phyloP scores from a whole-genome alignment of 768 basidiomycete species.

The Mrakia frigida region DNA sequence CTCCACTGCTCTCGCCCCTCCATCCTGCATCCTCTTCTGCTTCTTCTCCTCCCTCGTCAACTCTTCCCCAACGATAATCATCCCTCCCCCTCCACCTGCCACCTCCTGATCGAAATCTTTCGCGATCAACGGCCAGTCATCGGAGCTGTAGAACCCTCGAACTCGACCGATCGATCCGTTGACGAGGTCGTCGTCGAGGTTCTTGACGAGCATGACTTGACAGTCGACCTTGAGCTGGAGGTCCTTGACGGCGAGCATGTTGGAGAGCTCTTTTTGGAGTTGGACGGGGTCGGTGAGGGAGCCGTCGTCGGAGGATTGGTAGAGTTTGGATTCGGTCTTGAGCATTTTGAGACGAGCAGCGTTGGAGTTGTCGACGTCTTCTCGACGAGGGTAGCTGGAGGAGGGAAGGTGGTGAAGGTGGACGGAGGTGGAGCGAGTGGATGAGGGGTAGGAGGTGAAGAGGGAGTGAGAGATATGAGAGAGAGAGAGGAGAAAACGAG shows the following conservation, averaged over 20 bases:
- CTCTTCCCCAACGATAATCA: constrained; percentile 19
- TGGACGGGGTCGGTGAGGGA: constrained; percentile 52
- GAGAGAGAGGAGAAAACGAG: too few relatives aligned
- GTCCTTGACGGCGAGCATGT: constrained; percentile 77
- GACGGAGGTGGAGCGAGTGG: too few relatives aligned
- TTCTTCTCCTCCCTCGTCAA: constrained; percentile 28
- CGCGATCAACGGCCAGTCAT: constrained; percentile 38
- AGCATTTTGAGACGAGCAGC: constrained; percentile 60
- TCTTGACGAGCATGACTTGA: constrained; percentile 96
- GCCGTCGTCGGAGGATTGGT: constrained; percentile 62
- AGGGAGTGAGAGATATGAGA: not conserved
- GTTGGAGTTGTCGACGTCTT: constrained; percentile 88
- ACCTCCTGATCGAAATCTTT: constrained; percentile 46
- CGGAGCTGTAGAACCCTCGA: constrained; percentile 59
- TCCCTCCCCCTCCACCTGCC: not conserved
- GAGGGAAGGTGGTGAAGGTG: not conserved
- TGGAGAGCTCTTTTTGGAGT: constrained; percentile 71
- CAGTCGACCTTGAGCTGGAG: constrained; percentile 71
- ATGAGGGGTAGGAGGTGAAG: too few relatives aligned
- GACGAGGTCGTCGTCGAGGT: constrained; percentile 80
- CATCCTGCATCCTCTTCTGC: constrained; percentile 30
- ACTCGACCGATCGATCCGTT: constrained; percentile 92
- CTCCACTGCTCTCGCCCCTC: constrained; percentile 29
- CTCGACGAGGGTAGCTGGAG: constrained; percentile 79
- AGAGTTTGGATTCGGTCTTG: constrained; percentile 54